Conservation (phyloP, 345 rosid species). For the Linum lewisii region DNA sequence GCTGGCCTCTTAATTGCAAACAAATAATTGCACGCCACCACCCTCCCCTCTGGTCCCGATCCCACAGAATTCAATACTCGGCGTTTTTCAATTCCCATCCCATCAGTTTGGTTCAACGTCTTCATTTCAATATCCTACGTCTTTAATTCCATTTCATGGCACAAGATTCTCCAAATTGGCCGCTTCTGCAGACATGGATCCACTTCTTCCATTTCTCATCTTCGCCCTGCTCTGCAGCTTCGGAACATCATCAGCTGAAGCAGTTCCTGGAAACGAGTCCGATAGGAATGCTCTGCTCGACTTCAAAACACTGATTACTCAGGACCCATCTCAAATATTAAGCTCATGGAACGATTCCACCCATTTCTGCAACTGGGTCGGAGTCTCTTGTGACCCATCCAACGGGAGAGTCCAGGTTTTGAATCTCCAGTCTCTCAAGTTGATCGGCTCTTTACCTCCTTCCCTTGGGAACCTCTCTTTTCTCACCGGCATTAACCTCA, state of each 20-base stretch:
- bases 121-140: too few relatives aligned
- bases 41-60: too few relatives aligned
- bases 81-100: too few relatives aligned
- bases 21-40: too few relatives aligned
- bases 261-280: slow-evolving; percentile 10
- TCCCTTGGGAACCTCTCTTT: slow-evolving; percentile 15
- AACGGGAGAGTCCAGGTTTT: slow-evolving; percentile 8
- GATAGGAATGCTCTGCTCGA: slow-evolving; percentile 15
- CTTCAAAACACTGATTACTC: slow-evolving; percentile 20
- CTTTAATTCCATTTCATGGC: too few relatives aligned
- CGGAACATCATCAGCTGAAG: neutral
- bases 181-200: neutral
- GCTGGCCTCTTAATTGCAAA: too few relatives aligned
- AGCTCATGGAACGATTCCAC: slow-evolving; percentile 19
- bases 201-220: neutral
- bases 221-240: neutral
- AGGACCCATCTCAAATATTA: slow-evolving; percentile 17
- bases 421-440: slow-evolving; percentile 10
- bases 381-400: slow-evolving; percentile 14
- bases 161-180: neutral
- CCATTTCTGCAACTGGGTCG: slow-evolving; percentile 23
- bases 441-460: slow-evolving; percentile 19
- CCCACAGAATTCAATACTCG: too few relatives aligned
- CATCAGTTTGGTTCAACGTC: too few relatives aligned
- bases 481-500: slow-evolving; percentile 12